phyloP scores from a whole-genome alignment of 495 filamentous ascomycete species.

The Talaromyces stipitatus region DNA sequence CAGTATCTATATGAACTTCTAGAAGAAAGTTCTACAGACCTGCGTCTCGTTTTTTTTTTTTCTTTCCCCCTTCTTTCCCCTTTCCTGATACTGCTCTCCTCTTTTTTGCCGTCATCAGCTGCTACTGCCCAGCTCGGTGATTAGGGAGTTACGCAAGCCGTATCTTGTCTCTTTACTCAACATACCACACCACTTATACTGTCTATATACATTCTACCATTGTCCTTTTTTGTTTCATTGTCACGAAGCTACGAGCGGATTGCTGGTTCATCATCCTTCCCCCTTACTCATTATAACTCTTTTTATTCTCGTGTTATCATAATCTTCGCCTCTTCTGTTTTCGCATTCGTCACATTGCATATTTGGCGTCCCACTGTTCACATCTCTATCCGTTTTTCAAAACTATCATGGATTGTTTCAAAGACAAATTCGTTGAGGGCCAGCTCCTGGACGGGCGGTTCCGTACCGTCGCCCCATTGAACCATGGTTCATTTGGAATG shows the following conservation, averaged over 20 bases:
- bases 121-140: constrained; percentile 17
- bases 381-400: constrained; percentile 12
- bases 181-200: constrained; percentile 17
- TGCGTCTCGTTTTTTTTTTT: too few relatives aligned
- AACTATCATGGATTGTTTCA: constrained; percentile 68
- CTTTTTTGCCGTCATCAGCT: constrained; percentile 15
- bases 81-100: constrained; percentile 8
- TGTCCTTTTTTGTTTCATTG: constrained; percentile 25
- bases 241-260: constrained; percentile 20
- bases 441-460: constrained; percentile 79
- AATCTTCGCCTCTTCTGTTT: constrained; percentile 8
- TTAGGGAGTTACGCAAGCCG: constrained; percentile 18
- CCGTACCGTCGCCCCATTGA: constrained; percentile 84
- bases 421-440: constrained; percentile 63
- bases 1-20: constrained; percentile 56
- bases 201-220: constrained; percentile 31
- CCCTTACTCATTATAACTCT: not conserved
- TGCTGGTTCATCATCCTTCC: constrained; percentile 14
- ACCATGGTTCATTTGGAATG: constrained; percentile 97
- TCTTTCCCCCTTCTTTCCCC: constrained; percentile 23
- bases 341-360: constrained; percentile 16
- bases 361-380: constrained; percentile 12
- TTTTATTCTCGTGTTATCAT: not conserved
- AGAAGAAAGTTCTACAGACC: constrained; percentile 41
- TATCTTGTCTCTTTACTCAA: constrained; percentile 32